Conservation (phyloP, 768 basidiomycete genomes). For the Naganishia friedmannii region DNA sequence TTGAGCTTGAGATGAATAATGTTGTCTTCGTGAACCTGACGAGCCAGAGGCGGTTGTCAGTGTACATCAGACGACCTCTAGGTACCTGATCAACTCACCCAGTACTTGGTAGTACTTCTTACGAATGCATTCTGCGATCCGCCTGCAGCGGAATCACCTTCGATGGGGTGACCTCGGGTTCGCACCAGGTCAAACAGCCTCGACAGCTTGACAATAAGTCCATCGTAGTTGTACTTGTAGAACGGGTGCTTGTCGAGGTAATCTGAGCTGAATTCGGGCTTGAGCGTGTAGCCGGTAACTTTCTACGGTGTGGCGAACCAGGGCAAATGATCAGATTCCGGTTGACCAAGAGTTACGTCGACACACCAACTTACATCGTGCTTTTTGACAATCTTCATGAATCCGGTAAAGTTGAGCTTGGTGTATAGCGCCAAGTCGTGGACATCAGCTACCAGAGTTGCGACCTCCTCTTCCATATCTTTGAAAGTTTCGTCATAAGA, state of each 20-base stretch:
- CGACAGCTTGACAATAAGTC: slow-evolving; percentile 90
- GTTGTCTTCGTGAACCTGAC: slow-evolving; percentile 81
- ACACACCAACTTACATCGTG: slow-evolving; percentile 67
- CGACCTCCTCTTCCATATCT: slow-evolving; percentile 86
- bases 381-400: slow-evolving; percentile 99
- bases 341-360: not conserved
- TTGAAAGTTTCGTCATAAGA: slow-evolving; percentile 78
- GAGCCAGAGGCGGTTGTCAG: slow-evolving; percentile 10
- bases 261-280: slow-evolving; percentile 81
- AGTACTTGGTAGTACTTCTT: slow-evolving; percentile 98
- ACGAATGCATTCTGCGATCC: slow-evolving; percentile 96
- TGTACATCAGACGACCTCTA: not conserved
- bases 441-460: slow-evolving; percentile 77
- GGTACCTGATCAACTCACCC: slow-evolving; percentile 61
- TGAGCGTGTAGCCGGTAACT: slow-evolving; percentile 79
- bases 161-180: slow-evolving; percentile 88
- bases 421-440: slow-evolving; percentile 77
- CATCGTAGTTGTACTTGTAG: slow-evolving; percentile 73
- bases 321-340: not conserved
- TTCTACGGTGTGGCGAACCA: slow-evolving; percentile 60
- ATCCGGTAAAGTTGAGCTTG: slow-evolving; percentile 96
- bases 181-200: slow-evolving; percentile 91
- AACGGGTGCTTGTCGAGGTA: slow-evolving; percentile 93
- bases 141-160: slow-evolving; percentile 90
- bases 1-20: slow-evolving; percentile 88